Evolutionary conservation across 1,284 basidiomycete species (phyloP), one percentile per base, ranked within the genome.

Genomic region (Sphaerobolus stellatus): DNA sequence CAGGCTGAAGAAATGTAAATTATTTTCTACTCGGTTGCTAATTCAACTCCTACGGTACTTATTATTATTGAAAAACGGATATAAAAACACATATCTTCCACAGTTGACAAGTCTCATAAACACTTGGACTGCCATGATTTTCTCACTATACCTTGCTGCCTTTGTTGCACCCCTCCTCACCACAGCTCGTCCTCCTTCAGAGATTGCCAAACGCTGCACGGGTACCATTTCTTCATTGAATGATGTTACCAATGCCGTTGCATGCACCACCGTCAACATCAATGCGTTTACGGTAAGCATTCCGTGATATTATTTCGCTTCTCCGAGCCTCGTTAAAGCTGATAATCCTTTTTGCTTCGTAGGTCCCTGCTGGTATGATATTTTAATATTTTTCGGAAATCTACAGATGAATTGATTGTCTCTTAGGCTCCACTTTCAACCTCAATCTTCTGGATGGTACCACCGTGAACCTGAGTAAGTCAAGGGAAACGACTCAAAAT

Each of bases 201-300:
- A 46, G 27, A 31, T 36, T 3, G 30, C 52, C 9, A 47, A 47
- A 27, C 28, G 44, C 31, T 54, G 72, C 55, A 71, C 70, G 3
- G 75, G 75, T 14, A 75, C 74, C 2, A 77, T 78, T 56, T 68
- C 65, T 31, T 77, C 75, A 1, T 56, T 78, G 24, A 48, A 52
- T 70, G 77, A 79, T 62, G 75, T 79, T 31, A 58, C 68, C 14
- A 66, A 61, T 31, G 78, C 78, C 36, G 70, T 75, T 31, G 59
- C 67, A 50, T 80, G 78, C 62, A 78, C 75, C 5, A 78, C 73
- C 13, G 73, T 80, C 38, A 74, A 74, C 60, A 70, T 80, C 56
- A 75, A 78, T 52, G 59, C 69, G 25, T 79, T 80, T 63, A 76
- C 63, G 3, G 79, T 80, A 45, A 28, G 56, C 47, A n/a, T 38